Evolutionary conservation across 345 rosid genomes (phyloP).

Genomic region (Tarenaya hassleriana): DNA sequence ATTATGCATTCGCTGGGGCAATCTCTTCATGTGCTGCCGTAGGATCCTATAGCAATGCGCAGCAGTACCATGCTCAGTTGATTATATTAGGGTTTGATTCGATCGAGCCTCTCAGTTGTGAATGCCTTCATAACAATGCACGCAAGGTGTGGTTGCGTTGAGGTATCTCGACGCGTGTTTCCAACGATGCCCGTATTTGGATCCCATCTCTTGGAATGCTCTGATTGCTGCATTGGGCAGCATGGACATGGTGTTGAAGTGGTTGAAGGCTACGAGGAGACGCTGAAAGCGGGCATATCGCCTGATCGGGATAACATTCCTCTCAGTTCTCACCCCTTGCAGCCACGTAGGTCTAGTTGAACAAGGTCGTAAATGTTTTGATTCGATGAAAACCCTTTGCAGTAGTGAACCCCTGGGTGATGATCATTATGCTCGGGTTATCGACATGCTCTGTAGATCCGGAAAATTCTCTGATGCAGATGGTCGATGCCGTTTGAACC

Average conservation of each 20-base stretch:
- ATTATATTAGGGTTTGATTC: conserved; percentile 30
- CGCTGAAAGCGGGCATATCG: conserved; percentile 29
- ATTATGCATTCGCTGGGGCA: conserved; percentile 28
- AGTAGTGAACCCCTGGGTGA: conserved; percentile 24
- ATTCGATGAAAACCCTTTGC: conserved; percentile 24
- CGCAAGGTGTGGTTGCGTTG: conserved; percentile 32
- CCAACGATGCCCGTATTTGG: conserved; percentile 23
- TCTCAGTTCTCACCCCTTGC: conserved; percentile 32
- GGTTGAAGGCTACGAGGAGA: conserved; percentile 28
- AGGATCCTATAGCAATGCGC: conserved; percentile 30
- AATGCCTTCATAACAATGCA: conserved; percentile 37
- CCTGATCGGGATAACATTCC: conserved; percentile 33
- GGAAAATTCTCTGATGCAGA: conserved; percentile 32
- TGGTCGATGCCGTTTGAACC: conserved; percentile 30
- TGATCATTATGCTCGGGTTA: conserved; percentile 33
- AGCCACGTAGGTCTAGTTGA: conserved; percentile 35
- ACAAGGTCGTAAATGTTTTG: conserved; percentile 24
- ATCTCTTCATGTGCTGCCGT: conserved; percentile 29
- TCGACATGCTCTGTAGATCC: conserved; percentile 32
- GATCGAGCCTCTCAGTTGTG: conserved; percentile 27
- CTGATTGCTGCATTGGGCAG: conserved; percentile 34
- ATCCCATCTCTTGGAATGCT: conserved; percentile 35
- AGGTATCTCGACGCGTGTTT: conserved; percentile 29
- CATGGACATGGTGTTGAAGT: conserved; percentile 34
- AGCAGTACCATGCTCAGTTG: conserved; percentile 31